Conservation (phyloP, 169 alveolate species). For the Plasmodium coatneyi region DNA sequence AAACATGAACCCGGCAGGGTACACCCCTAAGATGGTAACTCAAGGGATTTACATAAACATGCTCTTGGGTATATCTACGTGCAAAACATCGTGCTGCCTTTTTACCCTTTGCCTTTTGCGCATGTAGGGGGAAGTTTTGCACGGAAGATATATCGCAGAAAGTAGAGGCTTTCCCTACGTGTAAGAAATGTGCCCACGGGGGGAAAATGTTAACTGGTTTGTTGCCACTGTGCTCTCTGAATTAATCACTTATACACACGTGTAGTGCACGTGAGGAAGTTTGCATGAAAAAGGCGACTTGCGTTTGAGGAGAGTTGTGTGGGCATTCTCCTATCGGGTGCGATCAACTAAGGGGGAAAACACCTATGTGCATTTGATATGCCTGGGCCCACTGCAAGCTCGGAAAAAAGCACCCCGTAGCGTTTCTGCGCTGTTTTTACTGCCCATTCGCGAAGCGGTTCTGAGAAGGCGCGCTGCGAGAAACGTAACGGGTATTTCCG, state of each 20-base stretch:
- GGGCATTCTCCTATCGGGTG: neutral
- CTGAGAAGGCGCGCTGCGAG: neutral
- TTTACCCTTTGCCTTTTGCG: neutral
- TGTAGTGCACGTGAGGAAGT: neutral
- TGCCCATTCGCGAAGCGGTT: neutral
- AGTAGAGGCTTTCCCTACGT: neutral
- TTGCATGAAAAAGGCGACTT: neutral
- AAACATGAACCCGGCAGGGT: neutral
- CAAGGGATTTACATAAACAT: neutral
- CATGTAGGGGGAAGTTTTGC: neutral
- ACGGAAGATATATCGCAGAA: neutral
- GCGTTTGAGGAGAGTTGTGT: neutral
- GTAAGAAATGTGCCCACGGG: neutral
- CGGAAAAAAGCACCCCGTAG: neutral
- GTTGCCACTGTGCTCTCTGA: neutral
- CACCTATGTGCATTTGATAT: neutral
- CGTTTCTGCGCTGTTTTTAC: neutral
- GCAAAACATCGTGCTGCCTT: neutral
- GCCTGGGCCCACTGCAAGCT: neutral
- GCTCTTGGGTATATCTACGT: neutral
- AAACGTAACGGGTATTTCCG: neutral
- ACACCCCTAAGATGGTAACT: neutral
- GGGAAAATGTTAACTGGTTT: neutral
- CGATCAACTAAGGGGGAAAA: neutral
- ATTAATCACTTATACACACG: neutral